Evolutionary conservation across 257 asterid genomes (phyloP).

Genomic region (Lavandula angustifolia): DNA sequence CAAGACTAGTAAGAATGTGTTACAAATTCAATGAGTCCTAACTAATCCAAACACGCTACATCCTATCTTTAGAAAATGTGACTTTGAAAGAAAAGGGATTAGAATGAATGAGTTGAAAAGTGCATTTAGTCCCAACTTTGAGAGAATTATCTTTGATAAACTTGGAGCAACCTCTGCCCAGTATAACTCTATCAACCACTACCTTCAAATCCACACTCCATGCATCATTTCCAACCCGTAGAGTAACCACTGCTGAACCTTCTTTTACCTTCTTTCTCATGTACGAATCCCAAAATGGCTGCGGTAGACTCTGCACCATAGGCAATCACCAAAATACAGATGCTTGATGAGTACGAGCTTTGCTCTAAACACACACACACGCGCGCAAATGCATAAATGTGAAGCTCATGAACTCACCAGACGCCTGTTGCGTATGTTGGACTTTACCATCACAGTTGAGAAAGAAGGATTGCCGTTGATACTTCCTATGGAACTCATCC

Average conservation of each 20-base stretch:
- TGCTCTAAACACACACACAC: too few species aligned
- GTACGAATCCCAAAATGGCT: constrained; percentile 20
- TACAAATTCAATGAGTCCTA: too few species aligned
- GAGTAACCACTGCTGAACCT: not conserved
- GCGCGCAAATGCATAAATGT: too few species aligned
- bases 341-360: too few species aligned
- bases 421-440: too few species aligned
- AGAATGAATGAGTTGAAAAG: constrained; percentile 28
- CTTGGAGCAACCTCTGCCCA: not conserved
- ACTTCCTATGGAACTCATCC: too few species aligned
- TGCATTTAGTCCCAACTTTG: constrained; percentile 28
- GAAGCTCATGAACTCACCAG: too few species aligned
- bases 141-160: constrained; percentile 22
- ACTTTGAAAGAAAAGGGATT: constrained; percentile 18
- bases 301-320: too few species aligned
- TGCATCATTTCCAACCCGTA: constrained; percentile 1
- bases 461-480: too few species aligned
- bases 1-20: too few species aligned
- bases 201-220: constrained; percentile 25
- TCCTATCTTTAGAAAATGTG: not conserved
- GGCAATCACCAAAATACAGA: not conserved
- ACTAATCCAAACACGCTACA: too few species aligned
- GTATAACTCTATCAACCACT: not conserved
- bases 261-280: not conserved
- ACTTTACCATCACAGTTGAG: too few species aligned